A percentile compares a stretch with the other conserved stretches of the same genome.
Conservation (phyloP, 345 rosid species). For the Syzygium aqueum region DNA sequence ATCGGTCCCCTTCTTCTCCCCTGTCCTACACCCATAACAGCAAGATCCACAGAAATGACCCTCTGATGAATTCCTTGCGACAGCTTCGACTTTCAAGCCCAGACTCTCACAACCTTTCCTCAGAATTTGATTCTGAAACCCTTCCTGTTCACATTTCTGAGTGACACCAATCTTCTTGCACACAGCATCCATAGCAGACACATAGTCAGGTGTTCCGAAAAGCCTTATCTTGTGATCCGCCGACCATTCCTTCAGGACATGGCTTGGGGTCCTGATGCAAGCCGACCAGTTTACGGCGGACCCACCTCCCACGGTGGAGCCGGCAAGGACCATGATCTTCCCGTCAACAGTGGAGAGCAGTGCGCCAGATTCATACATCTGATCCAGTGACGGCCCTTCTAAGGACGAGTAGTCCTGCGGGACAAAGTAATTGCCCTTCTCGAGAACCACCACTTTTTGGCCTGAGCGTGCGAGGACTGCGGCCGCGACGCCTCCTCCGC, state of each 20-base stretch:
- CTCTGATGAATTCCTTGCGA: constrained; percentile 1
- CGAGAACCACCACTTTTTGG: constrained; percentile 4
- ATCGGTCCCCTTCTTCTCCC: constrained; percentile 6
- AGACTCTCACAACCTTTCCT: constrained; percentile 5
- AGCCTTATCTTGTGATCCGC: neutral
- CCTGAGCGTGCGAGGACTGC: constrained; percentile 2
- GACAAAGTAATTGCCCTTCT: constrained; percentile 9
- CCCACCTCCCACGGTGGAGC: constrained; percentile 8
- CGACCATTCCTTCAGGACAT: constrained; percentile 8
- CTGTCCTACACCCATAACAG: constrained; percentile 1
- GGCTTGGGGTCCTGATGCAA: constrained; percentile 1
- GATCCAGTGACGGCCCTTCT: constrained; percentile 4
- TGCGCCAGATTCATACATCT: neutral
- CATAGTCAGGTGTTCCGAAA: neutral
- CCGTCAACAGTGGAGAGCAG: constrained; percentile 1
- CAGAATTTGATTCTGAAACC: constrained; percentile 8
- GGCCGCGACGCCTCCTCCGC: constrained; percentile 5
- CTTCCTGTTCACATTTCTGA: neutral
- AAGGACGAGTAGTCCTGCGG: constrained; percentile 2
- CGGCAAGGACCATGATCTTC: neutral
- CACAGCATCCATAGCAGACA: neutral
- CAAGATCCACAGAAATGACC: constrained; percentile 4
- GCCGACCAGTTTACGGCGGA: constrained; percentile 7
- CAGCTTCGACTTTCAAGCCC: neutral
- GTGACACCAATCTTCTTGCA: constrained; percentile 3